Evolutionary conservation across 768 basidiomycete genomes (phyloP).

Genomic region (Mycena galopus): DNA sequence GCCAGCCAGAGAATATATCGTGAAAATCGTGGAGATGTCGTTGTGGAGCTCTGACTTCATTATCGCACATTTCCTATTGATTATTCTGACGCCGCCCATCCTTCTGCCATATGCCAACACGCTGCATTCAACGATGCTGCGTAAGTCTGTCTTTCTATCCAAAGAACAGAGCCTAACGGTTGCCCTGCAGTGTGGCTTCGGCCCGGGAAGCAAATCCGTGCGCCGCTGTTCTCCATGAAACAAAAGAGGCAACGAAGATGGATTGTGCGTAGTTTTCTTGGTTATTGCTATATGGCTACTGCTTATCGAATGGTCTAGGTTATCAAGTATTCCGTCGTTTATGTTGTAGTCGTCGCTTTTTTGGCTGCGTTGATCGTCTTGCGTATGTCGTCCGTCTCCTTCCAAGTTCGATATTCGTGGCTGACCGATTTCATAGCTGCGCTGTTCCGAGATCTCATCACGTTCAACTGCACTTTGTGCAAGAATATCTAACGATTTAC

Average conservation of each 20-base stretch:
- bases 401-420: background rate
- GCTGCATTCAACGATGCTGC: conserved; percentile 93
- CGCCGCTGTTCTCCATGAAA: conserved; percentile 94
- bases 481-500: conserved; percentile 81
- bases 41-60: conserved; percentile 97
- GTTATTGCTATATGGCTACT: conserved; percentile 1
- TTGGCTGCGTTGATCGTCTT: conserved; percentile 86
- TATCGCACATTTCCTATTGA: conserved; percentile 84
- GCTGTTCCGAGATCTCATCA: conserved; percentile 85
- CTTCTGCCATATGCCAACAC: conserved; percentile 91
- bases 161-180: conserved; percentile 4
- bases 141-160: conserved; percentile 59
- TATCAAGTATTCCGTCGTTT: conserved; percentile 88
- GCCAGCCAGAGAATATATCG: conserved; percentile 95
- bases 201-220: conserved; percentile 93
- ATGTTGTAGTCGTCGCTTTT: conserved; percentile 78
- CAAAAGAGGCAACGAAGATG: conserved; percentile 93
- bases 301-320: conserved; percentile 57
- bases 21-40: conserved; percentile 98
- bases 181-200: conserved; percentile 86
- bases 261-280: conserved; percentile 69
- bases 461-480: conserved; percentile 86
- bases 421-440: conserved; percentile 63
- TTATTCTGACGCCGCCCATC: conserved; percentile 88
- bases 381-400: conserved; percentile 66